Base-by-base conservation (phyloP, 2,329 filamentous ascomycete genomes). In the Diplodia mutila region DNA sequence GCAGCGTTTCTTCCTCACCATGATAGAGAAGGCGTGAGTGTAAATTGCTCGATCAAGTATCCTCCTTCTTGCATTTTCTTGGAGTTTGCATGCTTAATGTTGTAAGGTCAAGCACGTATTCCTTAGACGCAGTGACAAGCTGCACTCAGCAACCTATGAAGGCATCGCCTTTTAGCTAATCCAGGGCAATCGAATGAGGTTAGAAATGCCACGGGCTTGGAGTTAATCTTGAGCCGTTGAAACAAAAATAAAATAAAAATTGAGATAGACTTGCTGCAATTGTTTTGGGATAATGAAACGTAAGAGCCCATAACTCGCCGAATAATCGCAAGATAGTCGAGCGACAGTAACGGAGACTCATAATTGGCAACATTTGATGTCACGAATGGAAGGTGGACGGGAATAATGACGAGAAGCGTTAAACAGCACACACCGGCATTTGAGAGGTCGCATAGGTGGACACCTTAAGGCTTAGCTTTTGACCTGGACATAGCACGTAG, bases 251-350 rank as follows among this genome's bases (percentile, higher is more conserved):
- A 29, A 29, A 29, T 4, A 29, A 37, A 37, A 37, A 4, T 14
- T 14, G 27, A 29, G 16, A 48, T 34, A 27, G 46, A 11, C 34
- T 23, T 51, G 46, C 7, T 61, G 42, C 34, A n/a, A 51, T 25
- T 49, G 49, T n/a, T 32, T 39, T 7, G n/a, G 42, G 42, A 51
- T n/a, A 3, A 51, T 14, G 34, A 25, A 51, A 37, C 34, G 18
- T 29, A 37, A 37, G 51, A 37, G 49, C 34, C 29, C 3, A 23
- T 52, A 9, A 29, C 27, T 63, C 46, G 59, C 46, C 51, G 27
- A 37, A 48, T 23, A 8, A 51, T 51, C 29, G 46, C 59, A 63
- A 42, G 25, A 61, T 37, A 42, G 32, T 51, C n/a, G 32, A 63
- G 27, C 21, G 42, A 21, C 21, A 37, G 37, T 16, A 29, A 21